phyloP scores from a whole-genome alignment of 345 rosid genomes.

The Citrus sp. region DNA sequence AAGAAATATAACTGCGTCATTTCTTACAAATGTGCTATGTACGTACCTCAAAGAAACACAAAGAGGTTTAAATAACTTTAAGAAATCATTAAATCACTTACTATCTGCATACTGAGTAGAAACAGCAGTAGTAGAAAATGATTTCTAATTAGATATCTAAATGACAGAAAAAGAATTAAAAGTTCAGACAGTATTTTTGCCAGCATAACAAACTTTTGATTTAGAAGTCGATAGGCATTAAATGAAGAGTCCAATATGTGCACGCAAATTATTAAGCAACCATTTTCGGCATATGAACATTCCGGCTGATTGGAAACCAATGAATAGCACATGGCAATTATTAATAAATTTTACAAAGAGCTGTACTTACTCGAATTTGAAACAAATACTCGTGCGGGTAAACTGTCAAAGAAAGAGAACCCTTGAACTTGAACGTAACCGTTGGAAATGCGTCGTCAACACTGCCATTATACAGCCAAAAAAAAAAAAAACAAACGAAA shows the following conservation, averaged over 20 bases:
- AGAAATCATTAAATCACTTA: not conserved
- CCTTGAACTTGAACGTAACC: slow-evolving; percentile 60
- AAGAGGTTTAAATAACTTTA: not conserved
- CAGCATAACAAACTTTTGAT: not conserved
- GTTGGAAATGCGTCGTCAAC: slow-evolving; percentile 63
- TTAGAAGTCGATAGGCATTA: not conserved
- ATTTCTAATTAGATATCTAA: not conserved
- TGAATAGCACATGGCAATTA: not conserved
- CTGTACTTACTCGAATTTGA: slow-evolving; percentile 50
- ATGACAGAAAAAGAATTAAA: too few relatives aligned
- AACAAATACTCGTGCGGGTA: slow-evolving; percentile 80
- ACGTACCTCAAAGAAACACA: too few relatives aligned
- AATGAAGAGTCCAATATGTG: not conserved
- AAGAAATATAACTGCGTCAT: too few relatives aligned
- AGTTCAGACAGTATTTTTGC: not conserved
- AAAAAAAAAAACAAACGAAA: slow-evolving; percentile 5
- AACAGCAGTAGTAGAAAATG: not conserved
- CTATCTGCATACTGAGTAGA: not conserved
- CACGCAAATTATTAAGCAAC: not conserved
- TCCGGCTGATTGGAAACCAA: not conserved
- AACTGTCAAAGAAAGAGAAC: slow-evolving; percentile 49
- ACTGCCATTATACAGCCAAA: slow-evolving; percentile 37
- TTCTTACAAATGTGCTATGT: too few relatives aligned
- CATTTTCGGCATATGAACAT: not conserved
- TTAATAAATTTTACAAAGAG: not conserved